A percentile compares a stretch with the other conserved stretches of the same genome.
Conservation (phyloP, 352 stramenopile species). For the Phytophthora uliginosa region DNA sequence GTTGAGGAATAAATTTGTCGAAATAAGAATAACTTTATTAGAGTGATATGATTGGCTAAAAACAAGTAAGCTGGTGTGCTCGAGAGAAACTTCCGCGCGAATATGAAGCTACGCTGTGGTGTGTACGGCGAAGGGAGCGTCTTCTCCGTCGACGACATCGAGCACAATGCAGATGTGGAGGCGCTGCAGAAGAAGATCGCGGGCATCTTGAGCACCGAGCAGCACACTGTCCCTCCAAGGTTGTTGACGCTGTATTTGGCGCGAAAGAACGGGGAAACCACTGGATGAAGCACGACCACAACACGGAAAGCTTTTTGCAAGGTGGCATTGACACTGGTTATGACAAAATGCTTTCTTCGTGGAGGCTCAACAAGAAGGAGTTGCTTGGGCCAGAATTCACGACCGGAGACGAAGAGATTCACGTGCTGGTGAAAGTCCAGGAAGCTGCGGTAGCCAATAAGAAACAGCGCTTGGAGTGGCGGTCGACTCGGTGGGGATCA, state of each 20-base stretch:
- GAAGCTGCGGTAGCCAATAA: slow-evolving; percentile 1
- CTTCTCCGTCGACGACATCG: not conserved
- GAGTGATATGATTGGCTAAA: not conserved
- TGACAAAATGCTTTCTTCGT: slow-evolving; percentile 14
- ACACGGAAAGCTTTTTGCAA: slow-evolving; percentile 3
- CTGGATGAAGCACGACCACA: slow-evolving; percentile 29
- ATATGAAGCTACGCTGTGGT: not conserved
- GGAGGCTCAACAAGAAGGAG: not conserved
- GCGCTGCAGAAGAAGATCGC: not conserved
- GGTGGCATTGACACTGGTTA: slow-evolving; percentile 13
- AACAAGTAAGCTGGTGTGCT: not conserved
- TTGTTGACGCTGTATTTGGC: slow-evolving; percentile 26
- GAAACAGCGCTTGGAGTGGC: not conserved
- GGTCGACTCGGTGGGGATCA: not conserved
- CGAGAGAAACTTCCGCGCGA: too few species aligned
- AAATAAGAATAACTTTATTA: not conserved
- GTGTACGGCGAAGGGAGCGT: not conserved
- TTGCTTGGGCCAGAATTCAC: not conserved
- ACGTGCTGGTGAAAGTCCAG: slow-evolving; percentile 1
- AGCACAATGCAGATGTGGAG: not conserved
- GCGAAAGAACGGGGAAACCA: slow-evolving; percentile 11
- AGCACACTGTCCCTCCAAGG: slow-evolving; percentile 1
- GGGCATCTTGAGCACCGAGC: not conserved
- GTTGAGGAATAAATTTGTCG: not conserved
- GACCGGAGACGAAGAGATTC: not conserved